phyloP scores from a whole-genome alignment of 257 asterid species.

The Petrea volubilis region DNA sequence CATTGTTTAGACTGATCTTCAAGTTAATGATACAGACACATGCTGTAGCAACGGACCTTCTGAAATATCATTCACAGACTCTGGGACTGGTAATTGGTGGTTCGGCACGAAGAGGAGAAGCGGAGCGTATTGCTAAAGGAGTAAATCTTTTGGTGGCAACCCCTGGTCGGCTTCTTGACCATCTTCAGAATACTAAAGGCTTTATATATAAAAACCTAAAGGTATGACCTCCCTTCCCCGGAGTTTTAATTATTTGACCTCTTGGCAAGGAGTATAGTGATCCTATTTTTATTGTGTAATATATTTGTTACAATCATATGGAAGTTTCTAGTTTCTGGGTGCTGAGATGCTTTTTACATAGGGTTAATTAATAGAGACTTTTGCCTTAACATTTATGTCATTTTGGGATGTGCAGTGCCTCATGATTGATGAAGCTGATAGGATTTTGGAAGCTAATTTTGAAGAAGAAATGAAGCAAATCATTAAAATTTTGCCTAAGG shows the following conservation, averaged over 20 bases:
- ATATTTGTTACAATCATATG: no score
- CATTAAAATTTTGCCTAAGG: constrained; percentile 83
- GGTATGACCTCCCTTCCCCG: no score
- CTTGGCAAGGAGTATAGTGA: no score
- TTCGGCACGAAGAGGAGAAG: constrained; percentile 73
- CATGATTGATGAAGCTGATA: constrained; percentile 91
- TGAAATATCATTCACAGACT: constrained; percentile 91
- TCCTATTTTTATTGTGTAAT: no score
- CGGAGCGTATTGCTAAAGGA: constrained; percentile 81
- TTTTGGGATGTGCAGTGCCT: constrained; percentile 82
- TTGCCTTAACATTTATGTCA: no score
- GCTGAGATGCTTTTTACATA: no score
- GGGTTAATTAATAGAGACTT: no score
- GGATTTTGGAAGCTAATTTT: constrained; percentile 92
- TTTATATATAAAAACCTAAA: no score
- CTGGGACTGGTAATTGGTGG: constrained; percentile 87
- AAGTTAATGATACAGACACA: constrained; percentile 65
- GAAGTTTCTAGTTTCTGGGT: no score
- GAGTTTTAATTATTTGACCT: no score
- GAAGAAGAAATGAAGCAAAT: constrained; percentile 94
- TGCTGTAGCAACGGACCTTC: constrained; percentile 84
- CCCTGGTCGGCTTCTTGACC: constrained; percentile 98
- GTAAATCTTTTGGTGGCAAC: constrained; percentile 80
- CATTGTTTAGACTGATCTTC: neutral
- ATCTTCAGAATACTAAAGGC: constrained; percentile 87